A percentile compares a stretch with the other conserved stretches of the same genome.
phyloP scores from a whole-genome alignment of 2,329 filamentous ascomycete genomes.

The Fusarium graminum region DNA sequence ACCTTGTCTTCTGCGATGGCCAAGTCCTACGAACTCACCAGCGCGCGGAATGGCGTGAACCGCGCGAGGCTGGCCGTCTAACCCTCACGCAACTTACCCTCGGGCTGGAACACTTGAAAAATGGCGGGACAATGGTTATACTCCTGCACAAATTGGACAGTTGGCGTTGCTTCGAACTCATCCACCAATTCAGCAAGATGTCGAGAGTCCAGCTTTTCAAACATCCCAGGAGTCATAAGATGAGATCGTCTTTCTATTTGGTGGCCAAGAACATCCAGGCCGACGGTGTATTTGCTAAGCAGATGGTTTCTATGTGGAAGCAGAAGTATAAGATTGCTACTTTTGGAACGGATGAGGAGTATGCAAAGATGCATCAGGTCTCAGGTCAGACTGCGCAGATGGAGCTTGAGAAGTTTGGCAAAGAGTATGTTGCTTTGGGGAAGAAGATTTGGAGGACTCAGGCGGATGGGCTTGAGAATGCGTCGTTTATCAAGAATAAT shows the following conservation, averaged over 20 bases:
- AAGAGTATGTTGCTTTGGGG: slow-evolving; percentile 18
- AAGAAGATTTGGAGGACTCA: slow-evolving; percentile 33
- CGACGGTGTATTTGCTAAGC: slow-evolving; percentile 48
- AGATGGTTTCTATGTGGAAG: slow-evolving; percentile 58
- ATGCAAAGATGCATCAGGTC: background rate
- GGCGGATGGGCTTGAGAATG: slow-evolving; percentile 22
- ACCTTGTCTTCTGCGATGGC: slow-evolving; percentile 63
- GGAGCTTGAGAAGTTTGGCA: slow-evolving; percentile 29
- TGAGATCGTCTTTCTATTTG: slow-evolving; percentile 66
- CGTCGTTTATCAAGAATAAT: slow-evolving; percentile 12
- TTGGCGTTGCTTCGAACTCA: slow-evolving; percentile 53
- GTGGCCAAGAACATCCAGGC: slow-evolving; percentile 60
- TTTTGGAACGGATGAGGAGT: slow-evolving; percentile 46
- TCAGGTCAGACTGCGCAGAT: background rate
- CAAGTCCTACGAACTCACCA: slow-evolving; percentile 59
- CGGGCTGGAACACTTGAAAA: slow-evolving; percentile 59
- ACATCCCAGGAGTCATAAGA: slow-evolving; percentile 56
- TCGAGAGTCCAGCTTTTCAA: slow-evolving; percentile 58
- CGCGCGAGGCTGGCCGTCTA: slow-evolving; percentile 55
- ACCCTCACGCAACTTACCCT: slow-evolving; percentile 58
- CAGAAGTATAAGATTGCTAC: slow-evolving; percentile 56
- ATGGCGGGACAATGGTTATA: slow-evolving; percentile 64
- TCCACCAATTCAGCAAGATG: slow-evolving; percentile 60
- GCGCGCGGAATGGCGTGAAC: slow-evolving; percentile 51
- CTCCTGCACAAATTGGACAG: slow-evolving; percentile 64